Base-by-base conservation (phyloP, 2,329 filamentous ascomycete genomes). In the Colletotrichum sp. region DNA sequence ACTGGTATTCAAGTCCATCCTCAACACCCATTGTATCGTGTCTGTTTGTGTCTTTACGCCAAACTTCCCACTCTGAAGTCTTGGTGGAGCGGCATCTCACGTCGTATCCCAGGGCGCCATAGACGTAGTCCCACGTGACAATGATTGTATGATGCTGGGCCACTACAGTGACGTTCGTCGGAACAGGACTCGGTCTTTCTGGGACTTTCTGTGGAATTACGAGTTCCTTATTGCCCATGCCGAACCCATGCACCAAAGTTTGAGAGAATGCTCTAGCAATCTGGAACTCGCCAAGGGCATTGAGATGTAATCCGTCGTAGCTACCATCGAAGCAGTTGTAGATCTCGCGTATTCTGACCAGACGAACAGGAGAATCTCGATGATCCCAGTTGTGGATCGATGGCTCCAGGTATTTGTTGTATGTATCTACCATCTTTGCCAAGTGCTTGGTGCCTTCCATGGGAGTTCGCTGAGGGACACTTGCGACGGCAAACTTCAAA, bases 241-340 rank as follows among this genome's bases (percentile, higher is more conserved):
- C 52, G 28, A 82, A 82, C 9, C 70, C 60, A 1, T 79, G 64
- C 30, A 80, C 55, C 12, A 87, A 80, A 9, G 81, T 80, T 12
- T 76, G 67, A 3, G 82, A 80, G 78, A 87, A 88, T 12, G 85
- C 85, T 58, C 81, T 78, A 4, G 86, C 85, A 66, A 88, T 85
- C 70, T 87, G 81, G 75, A 80, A 86, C 65, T 88, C 86, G 18
- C 85, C 86, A 2, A 83, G 78, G 8, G 81, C 81, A 64, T 84
- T 85, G 1, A 86, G 86, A 70, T 88, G 86, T 10, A 88, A 77
- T 12, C 86, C 86, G 78, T 87, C 86, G 71, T 85, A 84, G 8
- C 83, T 82, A 1, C 80, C 81, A 13, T 77, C 79, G 18, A 80
- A 81, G 30, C 78, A 75, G 28, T 80, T 75, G 56, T 86, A 83